phyloP scores from a whole-genome alignment of 2,329 filamentous ascomycete species.

The Diaporthe citriasiana region DNA sequence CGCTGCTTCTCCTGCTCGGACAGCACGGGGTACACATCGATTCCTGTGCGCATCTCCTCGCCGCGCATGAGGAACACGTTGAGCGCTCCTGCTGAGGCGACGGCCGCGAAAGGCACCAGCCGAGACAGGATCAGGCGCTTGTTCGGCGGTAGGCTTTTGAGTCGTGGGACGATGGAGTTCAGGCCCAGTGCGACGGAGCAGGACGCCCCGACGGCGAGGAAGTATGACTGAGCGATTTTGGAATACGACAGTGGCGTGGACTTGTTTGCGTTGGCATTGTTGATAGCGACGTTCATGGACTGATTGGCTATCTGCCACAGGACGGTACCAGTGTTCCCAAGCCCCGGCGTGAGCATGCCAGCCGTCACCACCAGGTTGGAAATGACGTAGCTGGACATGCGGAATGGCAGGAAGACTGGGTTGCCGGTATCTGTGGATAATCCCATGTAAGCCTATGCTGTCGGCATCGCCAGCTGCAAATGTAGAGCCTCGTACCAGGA shows the following conservation, averaged over 20 bases:
- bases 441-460: constrained; percentile 36
- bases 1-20: constrained; percentile 76
- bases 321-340: constrained; percentile 86
- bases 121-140: constrained; percentile 83
- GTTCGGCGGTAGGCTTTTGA: constrained; percentile 81
- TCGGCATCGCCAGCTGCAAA: constrained; percentile 5
- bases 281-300: constrained; percentile 97
- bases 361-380: constrained; percentile 95
- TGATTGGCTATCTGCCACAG: constrained; percentile 98
- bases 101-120: constrained; percentile 96
- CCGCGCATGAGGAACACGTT: constrained; percentile 99
- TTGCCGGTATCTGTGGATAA: constrained; percentile 82
- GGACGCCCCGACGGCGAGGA: constrained; percentile 90
- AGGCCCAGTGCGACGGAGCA: constrained; percentile 94
- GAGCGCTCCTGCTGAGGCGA: constrained; percentile 89
- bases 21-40: constrained; percentile 90
- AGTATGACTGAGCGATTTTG: constrained; percentile 90
- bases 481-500: constrained; percentile 74
- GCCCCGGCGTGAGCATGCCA: constrained; percentile 94
- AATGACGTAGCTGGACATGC: constrained; percentile 96
- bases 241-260: constrained; percentile 87
- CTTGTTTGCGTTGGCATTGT: constrained; percentile 98
- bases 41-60: constrained; percentile 93
- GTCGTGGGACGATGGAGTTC: constrained; percentile 87
- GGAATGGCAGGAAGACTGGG: constrained; percentile 92